Evolutionary conservation across 805 yeast genomes (phyloP).

Genomic region (Metschnikowia proteae): DNA sequence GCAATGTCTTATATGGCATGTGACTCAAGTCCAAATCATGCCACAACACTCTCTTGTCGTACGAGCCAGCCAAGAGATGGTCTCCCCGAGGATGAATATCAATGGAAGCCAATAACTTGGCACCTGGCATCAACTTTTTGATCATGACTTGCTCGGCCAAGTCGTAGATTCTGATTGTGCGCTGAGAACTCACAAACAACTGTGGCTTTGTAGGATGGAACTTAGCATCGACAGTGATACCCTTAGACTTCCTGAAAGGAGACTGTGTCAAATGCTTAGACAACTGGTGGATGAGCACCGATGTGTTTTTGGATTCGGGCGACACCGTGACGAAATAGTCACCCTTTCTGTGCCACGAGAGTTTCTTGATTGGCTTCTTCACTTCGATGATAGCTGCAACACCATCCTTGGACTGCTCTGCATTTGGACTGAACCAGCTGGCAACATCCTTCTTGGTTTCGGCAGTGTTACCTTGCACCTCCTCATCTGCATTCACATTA

Average conservation of each 20-base stretch:
- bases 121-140: conserved; percentile 90
- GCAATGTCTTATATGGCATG: conserved; percentile 91
- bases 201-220: conserved; percentile 97
- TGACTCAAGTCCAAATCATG: conserved; percentile 87
- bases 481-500: conserved; percentile 35
- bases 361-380: conserved; percentile 64
- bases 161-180: conserved; percentile 88
- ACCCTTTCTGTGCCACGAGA: conserved; percentile 96
- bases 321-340: conserved; percentile 95
- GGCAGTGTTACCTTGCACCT: conserved; percentile 20
- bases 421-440: conserved; percentile 78
- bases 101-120: conserved; percentile 86
- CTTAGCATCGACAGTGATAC: conserved; percentile 91
- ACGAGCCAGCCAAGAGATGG: conserved; percentile 86
- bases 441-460: conserved; percentile 51
- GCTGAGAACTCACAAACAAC: conserved; percentile 88
- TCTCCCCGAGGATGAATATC: conserved; percentile 97
- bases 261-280: conserved; percentile 94
- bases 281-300: conserved; percentile 90
- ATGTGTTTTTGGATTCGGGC: conserved; percentile 85
- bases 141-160: conserved; percentile 78
- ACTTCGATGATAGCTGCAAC: conserved; percentile 68
- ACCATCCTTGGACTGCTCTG: conserved; percentile 57
- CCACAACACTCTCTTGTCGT: conserved; percentile 94
- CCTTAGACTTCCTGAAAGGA: conserved; percentile 90